These are phyloP conservation scores for Silybum marianum DNA, from an alignment of 129 eudicot species.

Conservation along the genomic window DNA sequence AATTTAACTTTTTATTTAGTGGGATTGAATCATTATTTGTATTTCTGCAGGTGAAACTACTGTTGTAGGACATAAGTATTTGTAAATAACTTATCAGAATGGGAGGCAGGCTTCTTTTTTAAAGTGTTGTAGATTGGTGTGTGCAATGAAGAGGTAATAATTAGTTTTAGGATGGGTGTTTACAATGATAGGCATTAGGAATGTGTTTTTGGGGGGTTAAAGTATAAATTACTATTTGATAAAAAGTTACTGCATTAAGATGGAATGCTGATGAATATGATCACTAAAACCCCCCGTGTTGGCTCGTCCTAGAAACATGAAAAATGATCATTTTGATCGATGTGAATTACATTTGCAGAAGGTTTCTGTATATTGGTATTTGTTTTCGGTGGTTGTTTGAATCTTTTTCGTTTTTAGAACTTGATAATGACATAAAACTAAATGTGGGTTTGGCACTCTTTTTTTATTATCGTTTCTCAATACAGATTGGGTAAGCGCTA, in stretches of 20 bases:
- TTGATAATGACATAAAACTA: not conserved
- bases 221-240: not conserved
- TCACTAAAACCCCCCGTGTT: slow-evolving; percentile 13
- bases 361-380: not conserved
- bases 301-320: slow-evolving; percentile 21
- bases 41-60: slow-evolving; percentile 35
- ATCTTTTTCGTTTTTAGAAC: not conserved
- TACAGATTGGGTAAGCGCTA: not conserved
- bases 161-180: slow-evolving; percentile 31
- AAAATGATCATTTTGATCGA: slow-evolving; percentile 11
- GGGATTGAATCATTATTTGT: slow-evolving; percentile 5
- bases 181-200: slow-evolving; percentile 24
- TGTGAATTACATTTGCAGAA: slow-evolving; percentile 20
- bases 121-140: slow-evolving; percentile 31
- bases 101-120: slow-evolving; percentile 26
- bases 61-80: slow-evolving; percentile 25
- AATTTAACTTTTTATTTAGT: not conserved
- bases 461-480: not conserved
- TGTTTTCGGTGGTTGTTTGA: not conserved
- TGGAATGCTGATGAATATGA: slow-evolving; percentile 14
- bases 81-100: slow-evolving; percentile 34
- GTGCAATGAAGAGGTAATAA: slow-evolving; percentile 39
- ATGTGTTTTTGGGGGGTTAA: slow-evolving; percentile 21
- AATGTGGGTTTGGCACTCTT: not conserved
- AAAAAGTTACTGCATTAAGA: not conserved